Conservation (phyloP, 1,284 basidiomycete genomes). For the Cutaneotrichosporon mucoides region DNA sequence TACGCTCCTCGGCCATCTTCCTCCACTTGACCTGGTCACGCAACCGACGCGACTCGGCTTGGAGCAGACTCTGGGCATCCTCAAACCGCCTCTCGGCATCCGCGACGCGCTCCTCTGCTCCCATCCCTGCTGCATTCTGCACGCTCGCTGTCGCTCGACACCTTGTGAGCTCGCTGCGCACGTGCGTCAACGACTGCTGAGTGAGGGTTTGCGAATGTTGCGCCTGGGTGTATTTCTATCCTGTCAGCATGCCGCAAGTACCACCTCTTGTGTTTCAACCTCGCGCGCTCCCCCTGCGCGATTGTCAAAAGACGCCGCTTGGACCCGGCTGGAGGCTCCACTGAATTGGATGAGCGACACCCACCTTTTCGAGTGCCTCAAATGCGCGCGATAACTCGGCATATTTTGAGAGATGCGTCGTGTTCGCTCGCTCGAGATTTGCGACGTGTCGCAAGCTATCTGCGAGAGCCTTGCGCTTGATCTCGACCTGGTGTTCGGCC, state of each 20-base stretch:
- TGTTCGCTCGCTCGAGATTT: conserved; percentile 45
- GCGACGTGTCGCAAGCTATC: conserved; percentile 38
- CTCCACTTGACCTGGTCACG: conserved; percentile 55
- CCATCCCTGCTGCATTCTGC: conserved; percentile 26
- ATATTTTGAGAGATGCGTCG: conserved; percentile 38
- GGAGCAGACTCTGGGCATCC: conserved; percentile 77
- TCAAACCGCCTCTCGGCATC: conserved; percentile 58
- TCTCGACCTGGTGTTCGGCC: conserved; percentile 38
- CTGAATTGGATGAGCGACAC: conserved; percentile 4
- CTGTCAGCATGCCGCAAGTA: neutral
- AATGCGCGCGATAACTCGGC: conserved; percentile 38
- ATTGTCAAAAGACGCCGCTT: neutral
- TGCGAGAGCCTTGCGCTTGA: conserved; percentile 38
- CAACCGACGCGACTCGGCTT: conserved; percentile 66
- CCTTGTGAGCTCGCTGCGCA: conserved; percentile 37
- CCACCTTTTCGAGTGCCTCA: conserved; percentile 49
- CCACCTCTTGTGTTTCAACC: neutral
- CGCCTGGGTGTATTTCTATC: conserved; percentile 71
- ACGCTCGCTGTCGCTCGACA: conserved; percentile 25
- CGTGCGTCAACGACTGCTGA: conserved; percentile 43
- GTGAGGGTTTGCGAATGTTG: conserved; percentile 47
- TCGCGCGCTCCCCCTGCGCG: neutral
- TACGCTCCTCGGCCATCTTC: conserved; percentile 37
- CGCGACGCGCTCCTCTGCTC: conserved; percentile 52
- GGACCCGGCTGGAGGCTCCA: neutral